Base-by-base conservation (phyloP, 2,329 filamentous ascomycete species). In the Eutypa lata region DNA sequence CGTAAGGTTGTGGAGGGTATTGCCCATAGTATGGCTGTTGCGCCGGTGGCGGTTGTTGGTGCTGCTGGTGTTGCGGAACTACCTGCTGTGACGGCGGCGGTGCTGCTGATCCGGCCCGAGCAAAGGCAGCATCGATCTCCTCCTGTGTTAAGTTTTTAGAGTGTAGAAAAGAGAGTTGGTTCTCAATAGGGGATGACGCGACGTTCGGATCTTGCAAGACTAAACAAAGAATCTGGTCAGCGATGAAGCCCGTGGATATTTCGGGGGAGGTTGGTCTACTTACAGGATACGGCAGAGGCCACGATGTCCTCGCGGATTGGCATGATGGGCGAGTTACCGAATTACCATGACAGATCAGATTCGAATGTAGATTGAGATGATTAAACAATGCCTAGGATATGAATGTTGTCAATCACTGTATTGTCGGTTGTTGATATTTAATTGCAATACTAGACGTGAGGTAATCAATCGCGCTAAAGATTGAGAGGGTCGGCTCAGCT, bases 131-230 rank as follows among this genome's bases (percentile, higher is more conserved):
- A 67, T 94, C 90, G 65, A 99, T 89, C 74, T 99, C 95, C 73
- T 97, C 93, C 70, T 94, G 89, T 1, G 93, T 97, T 51, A 99
- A 81, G 71, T 99, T 97, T 75, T 99, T 99, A 7, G 92, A 95
- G 71, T 92, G 90, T 19, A 99, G 80, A 64, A 99, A 99, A 8
- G 91, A 89, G 54, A 97, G 83, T 59, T 91, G 87, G 73, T 94
- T 97, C 67, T 97, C 94, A 57, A 96, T 76, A n/a, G 94, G 88
- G 5, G 94, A 93, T 10, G 86, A 84, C 37, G 91, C 85, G 61
- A 99, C 93, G 49, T 88, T 95, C 11, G 94, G 92, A 70, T 99
- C 94, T 75, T 95, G 91, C 55, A 99, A 85, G 73, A 99, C 91
- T 93, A 66, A 24, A 28, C 7, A 26, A n/a, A 14, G 22, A 38